Percentiles rank a stretch among this genome's conserved stretches.
Conservation (phyloP, 306 rosid genomes). For the Prunus davidiana region DNA sequence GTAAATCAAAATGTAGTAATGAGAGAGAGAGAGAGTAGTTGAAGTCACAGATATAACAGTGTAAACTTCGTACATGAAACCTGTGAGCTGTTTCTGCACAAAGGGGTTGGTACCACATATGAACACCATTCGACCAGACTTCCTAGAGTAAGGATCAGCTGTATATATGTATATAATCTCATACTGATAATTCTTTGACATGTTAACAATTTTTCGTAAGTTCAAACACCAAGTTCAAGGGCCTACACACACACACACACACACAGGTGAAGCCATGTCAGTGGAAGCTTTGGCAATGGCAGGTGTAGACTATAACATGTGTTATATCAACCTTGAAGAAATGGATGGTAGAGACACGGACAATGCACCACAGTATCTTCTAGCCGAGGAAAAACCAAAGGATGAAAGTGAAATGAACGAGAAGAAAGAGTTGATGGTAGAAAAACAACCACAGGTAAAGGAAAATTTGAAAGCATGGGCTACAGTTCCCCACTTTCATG, state of each 20-base stretch:
- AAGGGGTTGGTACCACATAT: constrained; percentile 6
- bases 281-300: constrained; percentile 51
- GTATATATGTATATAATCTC: background rate
- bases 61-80: constrained; percentile 2
- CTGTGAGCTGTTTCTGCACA: constrained; percentile 7
- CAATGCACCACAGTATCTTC: constrained; percentile 25
- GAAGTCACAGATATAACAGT: background rate
- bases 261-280: constrained; percentile 19
- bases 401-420: constrained; percentile 11
- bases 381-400: background rate
- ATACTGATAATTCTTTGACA: background rate
- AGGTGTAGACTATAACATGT: constrained; percentile 21
- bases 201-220: background rate
- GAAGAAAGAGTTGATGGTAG: constrained; percentile 17
- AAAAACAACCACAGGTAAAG: background rate
- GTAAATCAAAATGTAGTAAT: background rate
- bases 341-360: constrained; percentile 6
- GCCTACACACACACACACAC: background rate
- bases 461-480: background rate
- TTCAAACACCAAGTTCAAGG: background rate
- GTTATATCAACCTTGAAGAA: constrained; percentile 19
- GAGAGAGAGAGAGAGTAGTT: background rate
- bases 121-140: constrained; percentile 2
- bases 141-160: background rate
- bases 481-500: background rate